A percentile compares a stretch with the other conserved stretches of the same genome.
phyloP scores from a whole-genome alignment of 495 filamentous ascomycete species.

The Penicillium dipodomyicola region DNA sequence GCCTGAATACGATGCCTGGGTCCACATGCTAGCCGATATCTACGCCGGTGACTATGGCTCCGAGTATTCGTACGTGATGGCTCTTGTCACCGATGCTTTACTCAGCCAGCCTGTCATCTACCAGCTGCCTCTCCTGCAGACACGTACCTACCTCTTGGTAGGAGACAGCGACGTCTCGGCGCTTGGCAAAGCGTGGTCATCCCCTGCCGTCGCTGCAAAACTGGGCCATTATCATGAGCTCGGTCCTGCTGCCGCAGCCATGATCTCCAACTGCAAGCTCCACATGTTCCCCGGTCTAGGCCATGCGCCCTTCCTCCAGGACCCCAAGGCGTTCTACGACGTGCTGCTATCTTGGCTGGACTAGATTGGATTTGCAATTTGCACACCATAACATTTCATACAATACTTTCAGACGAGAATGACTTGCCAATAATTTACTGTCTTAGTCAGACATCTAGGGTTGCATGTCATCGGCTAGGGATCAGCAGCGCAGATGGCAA shows the following conservation, averaged over 20 bases:
- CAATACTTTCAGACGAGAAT: background rate
- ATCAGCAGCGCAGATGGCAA: too few species aligned
- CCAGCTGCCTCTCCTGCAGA: slow-evolving; percentile 6
- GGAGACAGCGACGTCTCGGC: slow-evolving; percentile 12
- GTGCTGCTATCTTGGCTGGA: slow-evolving; percentile 10
- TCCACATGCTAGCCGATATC: slow-evolving; percentile 18
- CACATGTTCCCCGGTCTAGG: slow-evolving; percentile 21
- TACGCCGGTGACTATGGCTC: slow-evolving; percentile 15
- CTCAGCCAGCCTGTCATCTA: slow-evolving; percentile 1
- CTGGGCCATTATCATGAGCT: slow-evolving; percentile 14
- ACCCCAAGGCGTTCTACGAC: slow-evolving; percentile 14
- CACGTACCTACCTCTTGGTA: slow-evolving; percentile 13
- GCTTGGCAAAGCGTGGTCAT: slow-evolving; percentile 14
- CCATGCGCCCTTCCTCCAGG: slow-evolving; percentile 21
- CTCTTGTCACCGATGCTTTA: slow-evolving; percentile 12
- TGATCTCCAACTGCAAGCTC: slow-evolving; percentile 16
- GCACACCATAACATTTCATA: background rate
- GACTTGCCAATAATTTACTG: background rate
- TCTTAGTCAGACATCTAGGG: background rate
- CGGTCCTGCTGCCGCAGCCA: slow-evolving; percentile 18
- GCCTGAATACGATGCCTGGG: slow-evolving; percentile 18
- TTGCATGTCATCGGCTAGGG: background rate
- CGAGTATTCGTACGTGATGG: slow-evolving; percentile 17
- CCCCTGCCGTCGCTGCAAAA: slow-evolving; percentile 7
- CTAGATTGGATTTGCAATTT: slow-evolving; percentile 3